Base-by-base conservation (phyloP, 139 green algal genomes). In the Picochlorum sp. region DNA sequence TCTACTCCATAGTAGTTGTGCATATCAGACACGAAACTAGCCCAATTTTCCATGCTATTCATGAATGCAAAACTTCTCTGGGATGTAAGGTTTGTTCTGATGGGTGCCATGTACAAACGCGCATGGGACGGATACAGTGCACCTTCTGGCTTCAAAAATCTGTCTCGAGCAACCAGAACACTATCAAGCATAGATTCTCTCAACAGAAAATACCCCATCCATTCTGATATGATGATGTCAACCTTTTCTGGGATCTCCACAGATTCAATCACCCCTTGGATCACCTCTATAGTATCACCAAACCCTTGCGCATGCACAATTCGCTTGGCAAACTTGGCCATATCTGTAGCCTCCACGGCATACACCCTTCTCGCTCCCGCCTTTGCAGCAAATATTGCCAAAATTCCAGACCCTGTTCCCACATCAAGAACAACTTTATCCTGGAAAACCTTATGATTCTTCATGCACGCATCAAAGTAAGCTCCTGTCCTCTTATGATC, bases 241-340 rank as follows among this genome's bases (percentile, higher is more conserved):
- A 94, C 90, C 82, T 98, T 95, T 75, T 98, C 94, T n/a, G 93
- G 94, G 28, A 99, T 71, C 45, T 84, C 65, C 15, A 97, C 86
- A 18, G 83, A 86, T 78, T 99, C 93, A 8, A 99, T 87, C 24
- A 79, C 91, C 56, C 85, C 88, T 72, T 98, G 89, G 56, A 98
- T 94, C n/a, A 99, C 91, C 65, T 90, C 82, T 13, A 99, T 76
- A 0, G 88, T 65, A 34, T 88, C 67, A 7, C 61, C 65, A 49
- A 95, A 62, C 60, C 87, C 85, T 74, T 98, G 95, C 15, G 79
- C 67, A 21, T 82, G 74, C 15, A 95, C 81, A 41, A 99, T 74
- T 20, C 64, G 75, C 13, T 78, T 63, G 20, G 94, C 94, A 63
- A 84, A 60, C 63, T 85, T 75, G 3, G 92, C 94, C 85, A 98